Evolutionary conservation across 2,329 filamentous ascomycete species (phyloP), one percentile per base, ranked within the genome.

Genomic region (Laburnicola sp.): DNA sequence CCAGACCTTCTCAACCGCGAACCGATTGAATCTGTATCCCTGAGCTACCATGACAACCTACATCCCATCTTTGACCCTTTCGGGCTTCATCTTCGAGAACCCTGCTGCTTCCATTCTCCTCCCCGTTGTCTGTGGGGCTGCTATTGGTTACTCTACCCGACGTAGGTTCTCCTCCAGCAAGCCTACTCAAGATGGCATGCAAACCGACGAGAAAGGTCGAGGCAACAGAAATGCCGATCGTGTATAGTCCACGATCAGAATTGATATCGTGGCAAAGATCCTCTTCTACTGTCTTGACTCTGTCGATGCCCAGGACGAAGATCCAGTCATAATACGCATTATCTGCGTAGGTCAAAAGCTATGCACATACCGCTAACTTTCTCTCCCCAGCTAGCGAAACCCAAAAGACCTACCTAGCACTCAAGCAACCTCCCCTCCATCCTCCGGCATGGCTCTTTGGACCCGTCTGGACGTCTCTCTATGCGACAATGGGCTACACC

Each of bases 401-500:
- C 25, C 78, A 86, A 64, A 79, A 80, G 57, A 84, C 78, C 35
- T 91, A 91, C 70, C 68, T 78, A 42, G 76, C 79, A 2, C 76
- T 92, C 54, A 86, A 84, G 71, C 88, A 92, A 68, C 81, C 82
- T 0, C 80, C 81, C n/a, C 67, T 77, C 38, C 74, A 77, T 46
- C 82, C 82, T 6, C 82, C 82, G 4, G 74, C 80, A 26, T 81
- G 78, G 74, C 69, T 83, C 32, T 85, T 84, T 59, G 80, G 78
- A 3, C 82, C 82, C 7, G 77, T 79, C 48, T 85, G 82, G 83
- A 83, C 81, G 7, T 56, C 74, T 3, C 74, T 86, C 9, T 85
- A 85, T 65, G 76, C 76, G 2, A 72, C 88, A 22, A 96, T 96
- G 90, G 93, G 93, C 52, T 97, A 93, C 73, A 87, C 90, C 23